Conservation (phyloP, 257 asterid species). For the Solanum microdontum region DNA sequence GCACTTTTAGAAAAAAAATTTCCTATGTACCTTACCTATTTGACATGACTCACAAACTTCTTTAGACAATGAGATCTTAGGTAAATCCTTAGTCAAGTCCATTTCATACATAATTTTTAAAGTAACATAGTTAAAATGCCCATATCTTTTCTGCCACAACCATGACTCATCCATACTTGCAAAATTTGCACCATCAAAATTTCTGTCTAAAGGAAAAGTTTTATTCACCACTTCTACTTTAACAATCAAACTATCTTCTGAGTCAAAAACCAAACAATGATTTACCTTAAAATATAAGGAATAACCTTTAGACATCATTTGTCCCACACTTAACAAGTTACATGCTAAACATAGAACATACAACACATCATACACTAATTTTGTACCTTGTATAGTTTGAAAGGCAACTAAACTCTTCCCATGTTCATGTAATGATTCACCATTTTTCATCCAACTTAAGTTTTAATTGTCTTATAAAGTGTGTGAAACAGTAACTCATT, state of each 20-base stretch:
- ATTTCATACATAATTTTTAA: not conserved
- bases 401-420: not conserved
- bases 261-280: not conserved
- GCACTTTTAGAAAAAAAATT: no score
- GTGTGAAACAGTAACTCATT: not conserved
- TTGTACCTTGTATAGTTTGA: not conserved
- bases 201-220: not conserved
- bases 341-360: not conserved
- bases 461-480: not conserved
- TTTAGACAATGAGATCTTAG: not conserved
- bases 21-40: no score
- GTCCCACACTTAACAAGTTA: not conserved
- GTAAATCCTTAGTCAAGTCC: not conserved
- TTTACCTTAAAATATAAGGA: not conserved
- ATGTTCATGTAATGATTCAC: not conserved
- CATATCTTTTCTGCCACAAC: not conserved
- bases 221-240: not conserved
- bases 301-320: not conserved
- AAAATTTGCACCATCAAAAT: not conserved
- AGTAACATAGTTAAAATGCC: not conserved
- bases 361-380: not conserved
- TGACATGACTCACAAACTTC: not conserved
- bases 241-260: not conserved
- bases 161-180: not conserved
- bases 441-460: not conserved